These are phyloP conservation scores for Blastomyces gilchristii DNA, from an alignment of 2,329 filamentous ascomycete genomes.

Conservation along the genomic window DNA sequence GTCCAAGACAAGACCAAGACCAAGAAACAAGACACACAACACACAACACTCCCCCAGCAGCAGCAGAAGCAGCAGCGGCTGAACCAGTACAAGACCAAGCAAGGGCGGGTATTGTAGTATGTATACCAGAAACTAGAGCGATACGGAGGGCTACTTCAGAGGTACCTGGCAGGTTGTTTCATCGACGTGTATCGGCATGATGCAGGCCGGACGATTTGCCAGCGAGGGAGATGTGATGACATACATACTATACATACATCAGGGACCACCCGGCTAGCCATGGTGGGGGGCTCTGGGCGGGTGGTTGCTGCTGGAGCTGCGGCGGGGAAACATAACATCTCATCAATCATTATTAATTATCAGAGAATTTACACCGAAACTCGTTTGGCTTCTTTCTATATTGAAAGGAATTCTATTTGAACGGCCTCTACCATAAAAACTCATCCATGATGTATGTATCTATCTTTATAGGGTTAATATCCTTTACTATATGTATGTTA, in stretches of 20 bases:
- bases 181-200: neutral
- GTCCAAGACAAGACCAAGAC: neutral
- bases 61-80: neutral
- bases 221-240: neutral
- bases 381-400: no score
- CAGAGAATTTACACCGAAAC: no score
- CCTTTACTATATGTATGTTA: no score
- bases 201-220: neutral
- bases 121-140: neutral
- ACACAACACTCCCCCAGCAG: neutral
- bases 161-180: conserved; percentile 2
- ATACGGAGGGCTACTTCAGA: neutral
- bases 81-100: neutral
- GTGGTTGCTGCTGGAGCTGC: neutral
- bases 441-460: no score
- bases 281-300: neutral
- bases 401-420: no score
- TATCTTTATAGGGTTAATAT: no score
- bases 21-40: neutral
- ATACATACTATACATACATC: neutral
- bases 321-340: neutral
- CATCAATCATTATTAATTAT: neutral
- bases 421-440: no score
- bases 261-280: neutral
- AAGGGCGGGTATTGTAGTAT: neutral